Evolutionary conservation across 164 flowering plant genomes (phyloP).

Genomic region (Stephania yunnanensis): DNA sequence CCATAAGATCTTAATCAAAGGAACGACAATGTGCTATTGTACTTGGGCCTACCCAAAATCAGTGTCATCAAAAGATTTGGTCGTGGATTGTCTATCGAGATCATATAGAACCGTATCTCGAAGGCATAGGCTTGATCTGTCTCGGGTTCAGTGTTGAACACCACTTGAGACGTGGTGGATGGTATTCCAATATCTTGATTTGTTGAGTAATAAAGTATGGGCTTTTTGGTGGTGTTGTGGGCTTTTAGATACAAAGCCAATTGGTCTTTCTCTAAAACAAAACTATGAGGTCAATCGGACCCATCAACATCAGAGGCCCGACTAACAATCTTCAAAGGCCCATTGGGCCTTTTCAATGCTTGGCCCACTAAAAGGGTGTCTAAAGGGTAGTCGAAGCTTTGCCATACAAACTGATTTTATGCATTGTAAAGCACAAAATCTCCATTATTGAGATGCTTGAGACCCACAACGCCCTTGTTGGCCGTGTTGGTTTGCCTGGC

Average conservation of each 20-base stretch:
- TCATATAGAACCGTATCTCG: conserved; percentile 11
- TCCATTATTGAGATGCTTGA: conserved; percentile 22
- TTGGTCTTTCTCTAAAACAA: conserved; percentile 21
- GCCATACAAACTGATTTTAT: conserved; percentile 27
- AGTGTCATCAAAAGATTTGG: no score
- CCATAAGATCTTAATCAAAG: conserved; percentile 42
- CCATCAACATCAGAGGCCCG: conserved; percentile 18
- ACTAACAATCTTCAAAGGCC: conserved; percentile 24
- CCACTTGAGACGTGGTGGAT: conserved; percentile 12
- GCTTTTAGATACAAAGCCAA: conserved; percentile 27
- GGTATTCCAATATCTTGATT: conserved; percentile 8
- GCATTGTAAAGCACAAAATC: conserved; percentile 26
- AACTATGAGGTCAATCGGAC: conserved; percentile 25
- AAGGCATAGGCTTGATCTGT: conserved; percentile 16
- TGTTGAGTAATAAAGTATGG: conserved; percentile 19
- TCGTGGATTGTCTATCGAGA: no score
- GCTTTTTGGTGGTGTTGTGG: conserved; percentile 17
- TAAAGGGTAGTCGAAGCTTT: conserved; percentile 32
- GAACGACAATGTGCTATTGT: conserved; percentile 32
- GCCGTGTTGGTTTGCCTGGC: conserved; percentile 31
- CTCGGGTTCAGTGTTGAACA: conserved; percentile 16
- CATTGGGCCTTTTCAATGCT: conserved; percentile 11
- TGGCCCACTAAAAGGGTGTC: conserved; percentile 35
- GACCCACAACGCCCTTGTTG: conserved; percentile 23
- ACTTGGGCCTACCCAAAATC: conserved; percentile 34